Evolutionary conservation across 192 early-diverging fungal species (phyloP), one percentile per base, ranked within the genome.

Genomic region (Phycomyces nitens): DNA sequence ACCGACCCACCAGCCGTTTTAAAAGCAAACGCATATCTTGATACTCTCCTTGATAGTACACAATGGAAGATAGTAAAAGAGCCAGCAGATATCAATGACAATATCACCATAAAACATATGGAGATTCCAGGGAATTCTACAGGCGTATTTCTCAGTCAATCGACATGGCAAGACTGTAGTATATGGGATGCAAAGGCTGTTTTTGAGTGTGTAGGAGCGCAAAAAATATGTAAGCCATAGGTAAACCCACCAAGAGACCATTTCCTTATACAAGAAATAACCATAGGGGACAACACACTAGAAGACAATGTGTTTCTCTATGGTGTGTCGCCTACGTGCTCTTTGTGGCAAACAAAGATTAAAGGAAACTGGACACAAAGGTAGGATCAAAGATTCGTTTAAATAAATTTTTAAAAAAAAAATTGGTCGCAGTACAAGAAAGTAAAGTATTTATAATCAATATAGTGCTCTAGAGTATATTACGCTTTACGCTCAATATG

Each of bases 101-200:
- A 51, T 12, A 69, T 74, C 0, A 62, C 70, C 16, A 62, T 76
- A 0, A 65, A 62, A 3, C 73, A 72, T 2, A 41, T 74, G 14
- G 75, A 76, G 20, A 56, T 58, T 1, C 75, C 76, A 8, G 72
- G 63, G 6, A 74, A 80, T 58, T 63, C 69, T 1, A 61, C 69
- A 0, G 78, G 72, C 8, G 76, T 65, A 51, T 56, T 76, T 47
- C 61, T 69, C 20, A 70, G 72, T 26, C 74, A 78, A 26, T 62
- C 76, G 34, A 26, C 66, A 1, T 81, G 77, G 67, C 59, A 75
- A 8, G 41, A 68, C 16, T 81, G 74, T 26, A 68, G 72, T 29
- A 74, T 81, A 41, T 81, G 80, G 80, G 80, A 81, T 54, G 64
- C 75, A 16, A 81, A 81, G 54, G 74, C 80, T 0, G 72, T 69